Conservation (phyloP, 169 alveolate species). For the Cytauxzoon felis region DNA sequence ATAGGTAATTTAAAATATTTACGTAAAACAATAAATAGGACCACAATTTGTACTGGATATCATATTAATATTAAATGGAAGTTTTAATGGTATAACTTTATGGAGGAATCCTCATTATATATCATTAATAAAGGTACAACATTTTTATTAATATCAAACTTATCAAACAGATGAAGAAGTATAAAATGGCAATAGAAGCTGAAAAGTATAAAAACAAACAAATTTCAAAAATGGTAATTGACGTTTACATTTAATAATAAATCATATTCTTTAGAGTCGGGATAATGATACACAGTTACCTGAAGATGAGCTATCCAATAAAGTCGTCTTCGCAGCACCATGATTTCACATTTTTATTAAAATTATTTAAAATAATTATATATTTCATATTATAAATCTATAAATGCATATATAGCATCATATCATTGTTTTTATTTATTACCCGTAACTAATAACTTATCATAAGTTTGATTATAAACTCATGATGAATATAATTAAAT, state of each 20-base stretch:
- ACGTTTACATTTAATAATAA: neutral
- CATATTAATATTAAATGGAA: constrained; percentile 82
- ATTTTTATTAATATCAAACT: neutral
- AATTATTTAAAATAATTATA: neutral
- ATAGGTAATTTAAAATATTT: constrained; percentile 67
- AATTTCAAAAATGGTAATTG: constrained; percentile 13
- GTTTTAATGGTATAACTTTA: constrained; percentile 74
- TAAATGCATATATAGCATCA: neutral
- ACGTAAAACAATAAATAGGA: constrained; percentile 56
- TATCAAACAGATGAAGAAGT: constrained; percentile 9
- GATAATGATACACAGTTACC: constrained; percentile 10
- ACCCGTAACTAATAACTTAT: neutral
- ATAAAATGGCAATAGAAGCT: constrained; percentile 16
- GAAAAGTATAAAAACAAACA: constrained; percentile 6
- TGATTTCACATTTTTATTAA: neutral
- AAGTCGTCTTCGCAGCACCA: constrained; percentile 48
- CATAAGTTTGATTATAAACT: neutral
- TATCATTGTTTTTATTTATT: neutral
- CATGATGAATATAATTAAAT: neutral
- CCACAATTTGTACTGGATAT: constrained; percentile 91
- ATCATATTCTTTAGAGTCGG: neutral
- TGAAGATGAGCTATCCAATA: constrained; percentile 47
- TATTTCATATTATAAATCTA: neutral
- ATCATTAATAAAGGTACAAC: constrained; percentile 46
- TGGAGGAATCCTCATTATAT: constrained; percentile 42